phyloP scores from a whole-genome alignment of 345 rosid species.

The Corchorus capsularis region DNA sequence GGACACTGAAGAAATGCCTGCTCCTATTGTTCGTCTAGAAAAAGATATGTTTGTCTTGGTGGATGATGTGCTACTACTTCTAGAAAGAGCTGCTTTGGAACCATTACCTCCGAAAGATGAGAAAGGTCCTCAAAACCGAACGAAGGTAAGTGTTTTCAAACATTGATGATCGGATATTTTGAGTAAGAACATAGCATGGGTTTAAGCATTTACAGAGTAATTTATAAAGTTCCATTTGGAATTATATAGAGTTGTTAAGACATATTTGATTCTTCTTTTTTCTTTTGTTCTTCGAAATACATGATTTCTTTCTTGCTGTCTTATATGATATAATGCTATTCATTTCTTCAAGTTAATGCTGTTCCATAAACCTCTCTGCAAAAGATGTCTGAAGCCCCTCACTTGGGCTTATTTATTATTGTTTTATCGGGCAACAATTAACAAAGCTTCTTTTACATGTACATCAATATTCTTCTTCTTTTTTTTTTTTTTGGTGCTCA shows the following conservation, averaged over 20 bases:
- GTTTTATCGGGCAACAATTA: not conserved
- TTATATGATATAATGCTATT: not conserved
- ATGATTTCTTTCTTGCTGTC: not conserved
- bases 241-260: not conserved
- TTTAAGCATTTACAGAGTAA: not conserved
- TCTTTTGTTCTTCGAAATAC: not conserved
- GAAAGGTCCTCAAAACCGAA: constrained; percentile 78
- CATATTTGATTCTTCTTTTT: not conserved
- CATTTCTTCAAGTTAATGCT: not conserved
- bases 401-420: not conserved
- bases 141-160: constrained; percentile 53
- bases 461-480: no score
- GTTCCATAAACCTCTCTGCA: not conserved
- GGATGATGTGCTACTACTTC: constrained; percentile 73
- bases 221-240: not conserved
- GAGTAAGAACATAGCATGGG: not conserved
- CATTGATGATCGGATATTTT: not conserved
- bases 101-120: constrained; percentile 89
- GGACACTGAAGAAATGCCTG: constrained; percentile 67
- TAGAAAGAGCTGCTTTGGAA: constrained; percentile 82
- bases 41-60: constrained; percentile 78
- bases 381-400: constrained; percentile 1
- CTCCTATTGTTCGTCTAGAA: constrained; percentile 74
- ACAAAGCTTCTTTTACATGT: not conserved
- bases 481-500: not conserved